These are phyloP conservation scores for Triangularia setosa DNA, from an alignment of 2,329 filamentous ascomycete genomes.

Conservation along the genomic window DNA sequence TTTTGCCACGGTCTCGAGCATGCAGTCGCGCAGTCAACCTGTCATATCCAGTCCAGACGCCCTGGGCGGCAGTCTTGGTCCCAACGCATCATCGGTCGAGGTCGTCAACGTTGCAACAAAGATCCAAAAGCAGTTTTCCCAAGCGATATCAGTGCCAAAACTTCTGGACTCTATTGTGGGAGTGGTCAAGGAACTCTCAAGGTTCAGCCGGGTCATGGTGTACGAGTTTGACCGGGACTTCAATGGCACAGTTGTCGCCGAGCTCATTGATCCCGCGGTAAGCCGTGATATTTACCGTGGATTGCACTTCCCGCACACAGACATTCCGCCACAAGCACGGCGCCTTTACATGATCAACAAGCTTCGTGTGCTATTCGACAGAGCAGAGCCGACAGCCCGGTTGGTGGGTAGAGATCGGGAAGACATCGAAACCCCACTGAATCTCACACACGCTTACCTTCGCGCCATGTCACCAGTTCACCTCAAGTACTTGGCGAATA, in stretches of 20 bases:
- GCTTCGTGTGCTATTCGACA: conserved; percentile 79
- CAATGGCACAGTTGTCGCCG: conserved; percentile 83
- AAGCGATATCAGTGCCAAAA: conserved; percentile 62
- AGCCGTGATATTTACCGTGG: conserved; percentile 83
- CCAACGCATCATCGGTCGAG: conserved; percentile 48
- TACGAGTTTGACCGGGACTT: conserved; percentile 81
- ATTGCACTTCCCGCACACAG: conserved; percentile 81
- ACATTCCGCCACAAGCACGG: conserved; percentile 78
- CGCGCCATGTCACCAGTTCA: conserved; percentile 89
- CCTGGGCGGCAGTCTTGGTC: conserved; percentile 1
- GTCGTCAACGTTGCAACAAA: conserved; percentile 90
- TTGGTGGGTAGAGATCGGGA: conserved; percentile 73
- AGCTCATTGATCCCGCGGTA: conserved; percentile 75
- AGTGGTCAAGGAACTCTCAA: conserved; percentile 81
- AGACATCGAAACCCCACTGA: conserved; percentile 70
- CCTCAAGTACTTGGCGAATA: conserved; percentile 79
- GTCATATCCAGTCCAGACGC: conserved; percentile 8
- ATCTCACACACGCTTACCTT: conserved; percentile 79
- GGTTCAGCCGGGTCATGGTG: conserved; percentile 87
- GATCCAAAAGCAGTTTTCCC: conserved; percentile 78
- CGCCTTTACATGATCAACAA: conserved; percentile 87
- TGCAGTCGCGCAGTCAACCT: conserved; percentile 66
- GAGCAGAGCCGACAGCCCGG: conserved; percentile 72
- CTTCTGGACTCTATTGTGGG: conserved; percentile 80
- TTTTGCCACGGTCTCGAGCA: conserved; percentile 58